Evolutionary conservation across 495 filamentous ascomycete genomes (phyloP), one percentile per base, ranked within the genome.

Genomic region (Neurospora africana): DNA sequence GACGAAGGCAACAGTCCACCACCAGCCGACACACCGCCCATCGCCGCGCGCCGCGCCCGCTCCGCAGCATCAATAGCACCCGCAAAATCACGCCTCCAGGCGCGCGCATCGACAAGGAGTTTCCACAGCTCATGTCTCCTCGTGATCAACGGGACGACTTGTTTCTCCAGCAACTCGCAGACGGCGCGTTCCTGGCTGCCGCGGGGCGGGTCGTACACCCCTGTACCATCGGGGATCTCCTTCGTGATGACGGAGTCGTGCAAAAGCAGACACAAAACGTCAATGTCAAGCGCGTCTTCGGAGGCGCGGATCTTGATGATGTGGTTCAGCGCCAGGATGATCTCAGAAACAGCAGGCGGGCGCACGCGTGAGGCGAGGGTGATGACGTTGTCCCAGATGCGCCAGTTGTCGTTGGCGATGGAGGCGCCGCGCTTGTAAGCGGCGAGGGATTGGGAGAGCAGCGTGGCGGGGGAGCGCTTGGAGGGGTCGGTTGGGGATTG

Each of bases 341-440:
- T 83, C 47, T 97, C 93, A 2, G 84, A 79, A 78, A 91, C 91
- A 0, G 92, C 87, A 0, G 91, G 90, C 27, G 53, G 94, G 0
- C 86, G 85, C 19, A 94, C 84, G 10, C 92, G 91, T 5, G 92
- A 88, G 0, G 92, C 91, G 44, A 99, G 90, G 3, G 91, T 93
- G 68, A 98, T 86, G 17, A 97, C 88, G 77, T 99, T 99, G 73
- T 97, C 92, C 94, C 94, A 98, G 74, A 99, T 97, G 72, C 92
- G 88, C 85, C 89, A 91, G 81, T 93, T 92, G 72, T 91, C 90
- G 79, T 91, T 86, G 40, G 95, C 94, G 30, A 95, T 87, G 17
- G 86, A 83, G 3, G 93, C 92, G 41, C 94, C 95, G 70, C 90
- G 89, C 76, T 94, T 94, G 77, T 97, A 91, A 1, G 96, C 95